These are phyloP conservation scores for Saccharomyces eubayanus DNA, from an alignment of 805 yeast genomes.

Conservation along the genomic window DNA sequence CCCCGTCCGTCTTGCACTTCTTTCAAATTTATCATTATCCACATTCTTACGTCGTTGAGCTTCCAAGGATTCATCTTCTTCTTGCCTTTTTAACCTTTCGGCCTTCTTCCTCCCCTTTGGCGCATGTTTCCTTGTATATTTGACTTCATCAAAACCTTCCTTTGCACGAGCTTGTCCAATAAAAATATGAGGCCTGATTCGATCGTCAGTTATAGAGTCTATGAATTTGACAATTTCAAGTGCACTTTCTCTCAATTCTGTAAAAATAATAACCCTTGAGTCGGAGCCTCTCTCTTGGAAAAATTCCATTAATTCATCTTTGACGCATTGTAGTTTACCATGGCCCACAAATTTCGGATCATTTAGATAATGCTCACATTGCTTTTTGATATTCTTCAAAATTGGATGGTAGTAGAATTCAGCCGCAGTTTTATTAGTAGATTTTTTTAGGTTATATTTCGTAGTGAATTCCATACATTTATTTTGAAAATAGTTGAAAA, in stretches of 20 bases:
- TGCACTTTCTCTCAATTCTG: constrained; percentile 86
- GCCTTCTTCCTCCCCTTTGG: constrained; percentile 39
- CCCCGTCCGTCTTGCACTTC: constrained; percentile 38
- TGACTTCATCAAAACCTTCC: constrained; percentile 56
- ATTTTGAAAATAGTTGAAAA: constrained; percentile 56
- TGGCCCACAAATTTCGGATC: constrained; percentile 45
- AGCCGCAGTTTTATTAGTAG: constrained; percentile 55
- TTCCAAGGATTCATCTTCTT: constrained; percentile 24
- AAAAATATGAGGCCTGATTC: constrained; percentile 68
- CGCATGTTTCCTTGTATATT: constrained; percentile 36
- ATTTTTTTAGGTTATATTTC: constrained; percentile 50
- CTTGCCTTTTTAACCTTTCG: constrained; percentile 28
- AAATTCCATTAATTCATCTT: constrained; percentile 50
- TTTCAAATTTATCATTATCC: constrained; percentile 29
- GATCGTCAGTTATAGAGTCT: constrained; percentile 35
- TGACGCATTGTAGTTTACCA: constrained; percentile 57
- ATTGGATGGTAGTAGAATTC: constrained; percentile 48
- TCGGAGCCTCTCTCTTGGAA: constrained; percentile 38
- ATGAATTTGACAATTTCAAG: constrained; percentile 66
- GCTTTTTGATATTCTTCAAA: constrained; percentile 37
- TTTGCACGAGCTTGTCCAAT: constrained; percentile 84
- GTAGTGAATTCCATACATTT: constrained; percentile 51
- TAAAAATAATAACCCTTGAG: constrained; percentile 77
- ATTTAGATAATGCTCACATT: constrained; percentile 38
- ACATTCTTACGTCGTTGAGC: constrained; percentile 29